Evolutionary conservation across 2,329 filamentous ascomycete genomes (phyloP), one percentile per base, ranked within the genome.

Genomic region (Fusarium chlamydosporum): DNA sequence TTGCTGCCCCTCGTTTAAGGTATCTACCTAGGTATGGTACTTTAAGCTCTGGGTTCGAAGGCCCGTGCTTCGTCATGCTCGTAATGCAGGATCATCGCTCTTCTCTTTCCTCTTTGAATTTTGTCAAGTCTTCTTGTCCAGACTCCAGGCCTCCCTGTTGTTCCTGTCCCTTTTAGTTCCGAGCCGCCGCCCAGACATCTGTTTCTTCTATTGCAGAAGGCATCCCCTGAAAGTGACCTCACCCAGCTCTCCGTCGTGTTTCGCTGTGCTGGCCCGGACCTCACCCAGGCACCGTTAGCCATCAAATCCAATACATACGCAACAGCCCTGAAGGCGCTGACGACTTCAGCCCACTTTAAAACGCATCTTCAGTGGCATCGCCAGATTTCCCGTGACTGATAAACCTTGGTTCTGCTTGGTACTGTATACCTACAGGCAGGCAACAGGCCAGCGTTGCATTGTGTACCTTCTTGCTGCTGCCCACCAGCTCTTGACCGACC

Each of bases 401-500:
- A 23, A 37, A 48, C 37, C 31, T 48, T 42, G 29, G 40, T 18
- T 31, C 45, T 40, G 46, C 47, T 51, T 51, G 47, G 47, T 51
- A 51, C 47, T 51, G 47, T 51, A 51, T 51, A 51, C 34, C 12
- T 46, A 61, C 40, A 54, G 18, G 18, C 40, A 55, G 33, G 20
- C 41, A 43, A 26, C 40, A 29, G 31, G 27, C 61, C 41, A 57
- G 45, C 42, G 15, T n/a, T 59, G 40, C 34, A 51, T 51, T 26
- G 27, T 42, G 43, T 57, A 26, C 50, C 31, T 64, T 47, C 35
- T 27, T 29, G 33, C 35, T 60, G 20, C 38, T 53, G 27, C 26
- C 52, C 31, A 58, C 53, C 45, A 63, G 55, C 56, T 61, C 66
- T 60, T 68, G 72, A 73, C 72, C 70, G 72, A 74, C 72, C 72